Conservation (phyloP, 345 rosid species). For the Rhizophora apiculata region DNA sequence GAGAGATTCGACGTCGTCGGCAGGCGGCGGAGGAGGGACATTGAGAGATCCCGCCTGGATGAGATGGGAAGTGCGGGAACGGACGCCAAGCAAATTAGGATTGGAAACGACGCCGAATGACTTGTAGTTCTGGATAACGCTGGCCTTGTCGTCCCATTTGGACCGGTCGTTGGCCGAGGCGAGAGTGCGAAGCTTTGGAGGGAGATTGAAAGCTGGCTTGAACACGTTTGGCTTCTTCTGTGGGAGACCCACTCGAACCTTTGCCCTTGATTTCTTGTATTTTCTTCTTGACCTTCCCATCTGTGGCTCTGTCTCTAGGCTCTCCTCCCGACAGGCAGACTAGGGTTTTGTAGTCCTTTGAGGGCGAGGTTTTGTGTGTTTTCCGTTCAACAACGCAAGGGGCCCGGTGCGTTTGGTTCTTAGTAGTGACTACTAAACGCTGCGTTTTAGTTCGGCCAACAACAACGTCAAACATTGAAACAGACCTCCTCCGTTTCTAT, state of each 20-base stretch:
- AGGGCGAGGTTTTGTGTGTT: background rate
- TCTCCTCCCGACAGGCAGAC: background rate
- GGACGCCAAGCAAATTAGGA: conserved; percentile 76
- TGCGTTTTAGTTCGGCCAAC: too few species aligned
- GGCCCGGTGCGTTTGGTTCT: too few species aligned
- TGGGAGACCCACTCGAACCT: conserved; percentile 78
- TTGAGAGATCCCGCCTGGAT: conserved; percentile 69
- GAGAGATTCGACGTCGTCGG: conserved; percentile 46
- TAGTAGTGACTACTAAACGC: too few species aligned
- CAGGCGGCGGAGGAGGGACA: conserved; percentile 50
- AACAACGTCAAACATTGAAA: too few species aligned
- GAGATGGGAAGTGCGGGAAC: conserved; percentile 65
- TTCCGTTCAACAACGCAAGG: too few species aligned
- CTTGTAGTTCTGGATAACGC: conserved; percentile 79
- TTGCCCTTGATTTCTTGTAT: conserved; percentile 68
- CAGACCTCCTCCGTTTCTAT: too few species aligned
- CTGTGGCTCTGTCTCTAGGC: background rate
- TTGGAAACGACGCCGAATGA: conserved; percentile 84
- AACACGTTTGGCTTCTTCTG: conserved; percentile 72
- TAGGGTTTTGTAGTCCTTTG: background rate
- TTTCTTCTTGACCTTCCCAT: conserved; percentile 97
- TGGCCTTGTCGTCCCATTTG: conserved; percentile 79
- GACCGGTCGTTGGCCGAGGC: conserved; percentile 39
- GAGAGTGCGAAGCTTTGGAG: conserved; percentile 80
- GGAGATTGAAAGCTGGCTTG: conserved; percentile 77